Percentiles rank a stretch among this genome's conserved stretches.
Evolutionary conservation across 75 land plant species (phyloP).

Genomic region (Azolla pinnata): DNA sequence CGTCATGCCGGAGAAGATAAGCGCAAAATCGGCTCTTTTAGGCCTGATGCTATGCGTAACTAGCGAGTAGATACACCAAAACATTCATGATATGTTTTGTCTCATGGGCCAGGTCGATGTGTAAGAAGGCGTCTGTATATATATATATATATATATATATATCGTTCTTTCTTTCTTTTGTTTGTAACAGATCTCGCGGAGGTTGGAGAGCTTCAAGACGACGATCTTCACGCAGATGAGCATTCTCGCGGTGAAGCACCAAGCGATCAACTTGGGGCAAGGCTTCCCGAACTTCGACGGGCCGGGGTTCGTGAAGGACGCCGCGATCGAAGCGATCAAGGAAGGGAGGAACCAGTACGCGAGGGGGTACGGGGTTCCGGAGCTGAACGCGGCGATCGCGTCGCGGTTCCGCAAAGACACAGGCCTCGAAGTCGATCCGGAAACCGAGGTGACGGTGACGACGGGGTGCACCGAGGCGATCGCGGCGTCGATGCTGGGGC

Average conservation of each 20-base stretch:
- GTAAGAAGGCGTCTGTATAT: not conserved
- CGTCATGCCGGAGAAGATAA: too few relatives aligned
- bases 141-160: not conserved
- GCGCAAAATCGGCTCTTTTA: too few relatives aligned
- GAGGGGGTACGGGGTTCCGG: conserved; percentile 78
- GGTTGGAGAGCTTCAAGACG: conserved; percentile 89
- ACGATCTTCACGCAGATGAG: conserved; percentile 95
- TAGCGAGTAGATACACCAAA: too few relatives aligned
- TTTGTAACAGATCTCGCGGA: conserved; percentile 54
- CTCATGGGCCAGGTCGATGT: too few relatives aligned
- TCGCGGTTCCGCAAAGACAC: conserved; percentile 70
- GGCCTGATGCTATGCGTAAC: too few relatives aligned
- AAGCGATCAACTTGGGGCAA: conserved; percentile 91
- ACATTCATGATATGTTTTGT: too few relatives aligned
- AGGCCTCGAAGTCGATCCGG: conserved; percentile 76
- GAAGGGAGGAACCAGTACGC: conserved; percentile 96
- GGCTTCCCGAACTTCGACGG: conserved; percentile 99
- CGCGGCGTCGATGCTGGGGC: conserved; percentile 83
- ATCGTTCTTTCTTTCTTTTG: conserved; percentile 1
- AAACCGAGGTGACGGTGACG: conserved; percentile 90
- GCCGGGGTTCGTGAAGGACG: conserved; percentile 90
- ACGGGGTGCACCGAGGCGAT: conserved; percentile 98
- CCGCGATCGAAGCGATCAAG: conserved; percentile 83
- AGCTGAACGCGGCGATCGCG: conserved; percentile 72
- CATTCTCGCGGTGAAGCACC: conserved; percentile 68